Percentiles rank a stretch among this genome's conserved stretches.
These are phyloP conservation scores for Yamadazyma atmosphaerica DNA, from an alignment of 1,139 yeast genomes.

Conservation along the genomic window DNA sequence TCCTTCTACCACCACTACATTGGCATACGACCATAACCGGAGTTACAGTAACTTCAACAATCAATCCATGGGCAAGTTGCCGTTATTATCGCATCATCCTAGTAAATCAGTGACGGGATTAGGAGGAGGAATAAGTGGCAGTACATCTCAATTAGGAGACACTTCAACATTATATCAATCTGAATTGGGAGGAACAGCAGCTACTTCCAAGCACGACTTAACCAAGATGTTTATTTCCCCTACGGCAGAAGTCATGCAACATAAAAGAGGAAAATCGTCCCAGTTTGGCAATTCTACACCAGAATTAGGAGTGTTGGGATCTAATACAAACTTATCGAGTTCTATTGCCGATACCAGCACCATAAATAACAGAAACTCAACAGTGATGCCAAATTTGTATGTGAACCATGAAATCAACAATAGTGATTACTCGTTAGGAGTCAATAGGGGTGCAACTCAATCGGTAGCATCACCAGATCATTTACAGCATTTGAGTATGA, in stretches of 20 bases:
- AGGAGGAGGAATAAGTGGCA: conserved; percentile 13
- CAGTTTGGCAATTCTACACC: conserved; percentile 19
- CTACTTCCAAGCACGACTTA: conserved; percentile 42
- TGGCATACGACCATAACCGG: background rate
- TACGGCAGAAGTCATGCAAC: conserved; percentile 70
- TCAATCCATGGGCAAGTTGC: conserved; percentile 34
- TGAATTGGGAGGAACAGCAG: conserved; percentile 25
- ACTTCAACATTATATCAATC: conserved; percentile 38
- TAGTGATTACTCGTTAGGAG: conserved; percentile 32
- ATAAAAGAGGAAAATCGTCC: conserved; percentile 31
- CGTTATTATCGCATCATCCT: conserved; percentile 31
- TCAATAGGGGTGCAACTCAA: background rate
- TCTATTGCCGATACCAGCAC: conserved; percentile 27
- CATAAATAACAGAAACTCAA: conserved; percentile 34
- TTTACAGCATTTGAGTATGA: conserved; percentile 14
- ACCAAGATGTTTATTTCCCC: conserved; percentile 72
- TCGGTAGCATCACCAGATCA: conserved; percentile 13
- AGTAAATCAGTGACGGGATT: conserved; percentile 19
- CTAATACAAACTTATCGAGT: conserved; percentile 24
- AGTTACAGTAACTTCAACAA: conserved; percentile 14
- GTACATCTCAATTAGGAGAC: conserved; percentile 36
- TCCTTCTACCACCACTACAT: conserved; percentile 14
- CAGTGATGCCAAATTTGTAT: conserved; percentile 36
- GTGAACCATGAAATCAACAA: conserved; percentile 35
- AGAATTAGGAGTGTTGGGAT: conserved; percentile 27